Conservation (phyloP, 2,329 filamentous ascomycete genomes). For the Tolypocladium pustulatum region DNA sequence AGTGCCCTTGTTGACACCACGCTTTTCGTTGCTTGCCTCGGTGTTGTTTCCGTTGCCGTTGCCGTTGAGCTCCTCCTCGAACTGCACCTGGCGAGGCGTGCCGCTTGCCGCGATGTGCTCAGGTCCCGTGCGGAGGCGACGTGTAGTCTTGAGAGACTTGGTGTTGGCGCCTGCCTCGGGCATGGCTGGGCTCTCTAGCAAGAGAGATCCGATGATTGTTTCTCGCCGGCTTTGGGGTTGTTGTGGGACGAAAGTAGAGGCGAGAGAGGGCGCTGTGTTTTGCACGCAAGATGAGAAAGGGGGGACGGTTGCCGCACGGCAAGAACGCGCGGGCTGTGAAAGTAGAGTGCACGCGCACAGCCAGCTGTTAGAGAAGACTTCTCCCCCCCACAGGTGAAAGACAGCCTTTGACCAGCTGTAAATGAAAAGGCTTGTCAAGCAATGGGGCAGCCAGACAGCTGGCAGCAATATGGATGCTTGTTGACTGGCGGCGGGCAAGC, state of each 20-base stretch:
- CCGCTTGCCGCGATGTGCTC: constrained; percentile 7
- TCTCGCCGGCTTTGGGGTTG: background rate
- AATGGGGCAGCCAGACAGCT: background rate
- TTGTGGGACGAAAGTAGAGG: background rate
- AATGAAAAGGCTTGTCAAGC: background rate
- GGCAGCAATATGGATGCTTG: background rate
- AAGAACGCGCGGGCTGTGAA: background rate
- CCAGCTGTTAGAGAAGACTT: background rate
- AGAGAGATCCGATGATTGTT: background rate
- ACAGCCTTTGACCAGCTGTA: background rate
- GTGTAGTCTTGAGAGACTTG: constrained; percentile 19
- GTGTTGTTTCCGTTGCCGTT: constrained; percentile 5
- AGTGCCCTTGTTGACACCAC: constrained; percentile 1
- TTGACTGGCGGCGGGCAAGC: background rate
- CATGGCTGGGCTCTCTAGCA: constrained; percentile 10
- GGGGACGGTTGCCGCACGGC: background rate
- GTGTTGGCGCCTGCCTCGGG: constrained; percentile 12
- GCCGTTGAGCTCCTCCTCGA: constrained; percentile 8
- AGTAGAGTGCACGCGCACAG: background rate
- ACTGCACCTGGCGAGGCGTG: constrained; percentile 21
- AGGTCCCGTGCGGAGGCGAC: constrained; percentile 13
- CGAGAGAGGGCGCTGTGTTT: background rate
- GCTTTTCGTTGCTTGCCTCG: constrained; percentile 5
- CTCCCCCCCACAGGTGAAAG: background rate
- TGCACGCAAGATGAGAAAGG: background rate